Percentiles rank a stretch among this genome's conserved stretches.
These are phyloP conservation scores for Zasmidium citrigriseum DNA, from an alignment of 2,329 filamentous ascomycete species.

Conservation along the genomic window DNA sequence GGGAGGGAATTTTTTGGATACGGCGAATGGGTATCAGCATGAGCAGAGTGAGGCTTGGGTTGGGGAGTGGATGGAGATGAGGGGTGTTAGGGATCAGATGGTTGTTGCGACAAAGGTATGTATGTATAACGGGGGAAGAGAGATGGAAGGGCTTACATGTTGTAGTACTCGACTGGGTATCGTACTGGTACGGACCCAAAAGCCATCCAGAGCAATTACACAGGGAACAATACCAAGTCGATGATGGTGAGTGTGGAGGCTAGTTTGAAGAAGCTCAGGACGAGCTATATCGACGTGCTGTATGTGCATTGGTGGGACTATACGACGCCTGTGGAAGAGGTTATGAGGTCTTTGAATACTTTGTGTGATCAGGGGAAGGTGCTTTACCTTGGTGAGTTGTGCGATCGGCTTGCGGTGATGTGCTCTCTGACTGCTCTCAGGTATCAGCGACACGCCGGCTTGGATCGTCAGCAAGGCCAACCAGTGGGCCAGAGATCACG, in stretches of 20 bases:
- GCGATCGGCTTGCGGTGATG: background rate
- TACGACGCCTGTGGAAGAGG: constrained; percentile 55
- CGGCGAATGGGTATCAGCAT: constrained; percentile 39
- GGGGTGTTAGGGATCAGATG: constrained; percentile 37
- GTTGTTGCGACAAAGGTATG: constrained; percentile 17
- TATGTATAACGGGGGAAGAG: background rate
- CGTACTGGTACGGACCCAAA: constrained; percentile 26
- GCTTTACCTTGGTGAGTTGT: constrained; percentile 59
- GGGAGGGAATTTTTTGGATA: constrained; percentile 46
- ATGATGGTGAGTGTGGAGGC: constrained; percentile 51
- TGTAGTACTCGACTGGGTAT: constrained; percentile 32
- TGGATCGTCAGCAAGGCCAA: constrained; percentile 48
- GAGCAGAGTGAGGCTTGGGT: constrained; percentile 36
- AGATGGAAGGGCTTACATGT: background rate
- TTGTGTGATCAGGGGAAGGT: constrained; percentile 64
- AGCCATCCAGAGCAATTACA: constrained; percentile 49
- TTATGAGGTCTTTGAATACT: constrained; percentile 68
- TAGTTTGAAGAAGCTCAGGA: constrained; percentile 56
- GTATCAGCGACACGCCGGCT: constrained; percentile 66
- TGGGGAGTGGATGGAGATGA: constrained; percentile 30
- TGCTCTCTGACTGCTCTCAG: background rate
- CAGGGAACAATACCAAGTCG: constrained; percentile 64
- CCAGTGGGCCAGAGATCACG: constrained; percentile 64
- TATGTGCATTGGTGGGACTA: constrained; percentile 36
- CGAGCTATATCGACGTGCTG: constrained; percentile 65